phyloP scores from a whole-genome alignment of 768 basidiomycete species.

The Suillus fuscotomentosus region DNA sequence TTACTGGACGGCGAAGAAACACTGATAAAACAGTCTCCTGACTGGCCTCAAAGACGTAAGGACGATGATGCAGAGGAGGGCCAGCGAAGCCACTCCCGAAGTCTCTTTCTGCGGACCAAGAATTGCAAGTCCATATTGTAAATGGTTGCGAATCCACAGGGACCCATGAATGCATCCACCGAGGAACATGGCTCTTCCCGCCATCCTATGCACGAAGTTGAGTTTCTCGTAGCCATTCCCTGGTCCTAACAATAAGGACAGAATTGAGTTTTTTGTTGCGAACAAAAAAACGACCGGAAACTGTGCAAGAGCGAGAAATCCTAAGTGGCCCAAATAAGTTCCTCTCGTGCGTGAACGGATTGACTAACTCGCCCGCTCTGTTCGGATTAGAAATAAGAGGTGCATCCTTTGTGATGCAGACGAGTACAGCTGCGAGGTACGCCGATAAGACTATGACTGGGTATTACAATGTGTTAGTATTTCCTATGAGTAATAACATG shows the following conservation, averaged over 20 bases:
- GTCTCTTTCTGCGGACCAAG: slow-evolving; percentile 72
- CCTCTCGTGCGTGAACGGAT: neutral
- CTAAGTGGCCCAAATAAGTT: slow-evolving; percentile 25
- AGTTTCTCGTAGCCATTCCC: slow-evolving; percentile 53
- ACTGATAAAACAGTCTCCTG: slow-evolving; percentile 59
- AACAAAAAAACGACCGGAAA: slow-evolving; percentile 58
- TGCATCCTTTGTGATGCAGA: slow-evolving; percentile 61
- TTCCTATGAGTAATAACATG: neutral
- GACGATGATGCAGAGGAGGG: slow-evolving; percentile 60
- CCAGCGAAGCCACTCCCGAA: slow-evolving; percentile 70
- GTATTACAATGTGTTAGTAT: slow-evolving; percentile 2
- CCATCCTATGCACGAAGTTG: slow-evolving; percentile 63
- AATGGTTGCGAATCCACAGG: slow-evolving; percentile 78
- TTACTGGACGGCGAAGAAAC: slow-evolving; percentile 76
- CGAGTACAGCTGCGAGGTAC: slow-evolving; percentile 56
- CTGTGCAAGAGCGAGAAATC: slow-evolving; percentile 61
- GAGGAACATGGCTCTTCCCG: slow-evolving; percentile 53
- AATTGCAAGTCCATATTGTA: slow-evolving; percentile 54
- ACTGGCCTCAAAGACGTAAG: slow-evolving; percentile 65
- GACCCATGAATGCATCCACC: slow-evolving; percentile 44
- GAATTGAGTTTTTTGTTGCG: slow-evolving; percentile 53
- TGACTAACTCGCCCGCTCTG: slow-evolving; percentile 54
- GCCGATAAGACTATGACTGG: slow-evolving; percentile 55
- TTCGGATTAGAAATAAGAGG: slow-evolving; percentile 71
- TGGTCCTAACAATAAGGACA: slow-evolving; percentile 44